phyloP scores from a whole-genome alignment of 1,284 basidiomycete genomes.

The Testicularia cyperi region DNA sequence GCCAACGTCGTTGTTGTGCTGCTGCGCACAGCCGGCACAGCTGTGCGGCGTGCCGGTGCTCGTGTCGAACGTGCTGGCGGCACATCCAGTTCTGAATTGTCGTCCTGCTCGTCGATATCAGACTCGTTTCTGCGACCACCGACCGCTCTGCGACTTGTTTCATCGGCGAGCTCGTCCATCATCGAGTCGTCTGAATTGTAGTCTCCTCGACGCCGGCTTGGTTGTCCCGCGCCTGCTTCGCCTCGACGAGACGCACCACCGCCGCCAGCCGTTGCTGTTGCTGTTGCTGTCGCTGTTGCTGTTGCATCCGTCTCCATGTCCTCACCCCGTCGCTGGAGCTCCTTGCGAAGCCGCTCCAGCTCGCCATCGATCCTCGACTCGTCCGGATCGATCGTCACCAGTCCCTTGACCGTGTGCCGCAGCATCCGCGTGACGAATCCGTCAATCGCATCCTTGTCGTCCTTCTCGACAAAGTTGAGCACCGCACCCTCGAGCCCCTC shows the following conservation, averaged over 20 bases:
- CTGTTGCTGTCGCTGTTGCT: constrained; percentile 1
- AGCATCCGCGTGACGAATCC: constrained; percentile 44
- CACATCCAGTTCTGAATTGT: no score
- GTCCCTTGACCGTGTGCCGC: constrained; percentile 27
- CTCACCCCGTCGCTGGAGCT: constrained; percentile 12
- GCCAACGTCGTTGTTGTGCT: no score
- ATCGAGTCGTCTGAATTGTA: constrained; percentile 44
- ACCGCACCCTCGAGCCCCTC: constrained; percentile 48
- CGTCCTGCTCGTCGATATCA: background rate
- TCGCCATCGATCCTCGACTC: constrained; percentile 39
- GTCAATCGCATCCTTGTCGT: constrained; percentile 50
- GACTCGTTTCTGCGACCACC: background rate
- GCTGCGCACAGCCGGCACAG: no score
- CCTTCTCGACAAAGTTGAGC: constrained; percentile 56
- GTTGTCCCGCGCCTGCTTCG: background rate
- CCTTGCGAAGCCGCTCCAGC: constrained; percentile 27
- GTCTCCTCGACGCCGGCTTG: no score
- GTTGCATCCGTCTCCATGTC: constrained; percentile 12
- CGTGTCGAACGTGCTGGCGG: no score
- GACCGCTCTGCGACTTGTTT: no score
- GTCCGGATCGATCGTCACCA: constrained; percentile 43
- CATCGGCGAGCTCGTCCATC: constrained; percentile 35
- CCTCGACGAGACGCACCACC: background rate
- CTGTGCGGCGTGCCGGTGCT: no score
- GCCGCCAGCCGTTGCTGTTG: background rate